Evolutionary conservation across 192 early-diverging fungal genomes (phyloP).

Genomic region (Kickxella alabastrina): DNA sequence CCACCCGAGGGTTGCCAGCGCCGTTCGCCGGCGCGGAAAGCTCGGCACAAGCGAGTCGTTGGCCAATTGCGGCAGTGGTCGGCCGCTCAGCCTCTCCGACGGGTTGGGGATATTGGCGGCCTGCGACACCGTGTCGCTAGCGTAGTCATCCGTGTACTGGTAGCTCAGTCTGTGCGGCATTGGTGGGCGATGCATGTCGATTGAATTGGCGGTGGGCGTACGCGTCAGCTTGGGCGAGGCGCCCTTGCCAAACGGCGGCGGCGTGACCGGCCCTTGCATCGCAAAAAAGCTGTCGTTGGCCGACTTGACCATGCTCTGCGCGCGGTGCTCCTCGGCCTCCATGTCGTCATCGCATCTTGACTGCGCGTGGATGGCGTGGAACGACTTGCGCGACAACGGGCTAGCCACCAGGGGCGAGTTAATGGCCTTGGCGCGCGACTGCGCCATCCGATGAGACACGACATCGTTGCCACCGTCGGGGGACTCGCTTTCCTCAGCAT

Average conservation of each 20-base stretch:
- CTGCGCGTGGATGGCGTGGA: constrained; percentile 20
- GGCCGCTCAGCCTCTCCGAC: constrained; percentile 15
- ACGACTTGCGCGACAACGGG: constrained; percentile 42
- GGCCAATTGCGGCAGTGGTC: constrained; percentile 14
- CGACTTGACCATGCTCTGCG: constrained; percentile 8
- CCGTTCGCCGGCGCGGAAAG: constrained; percentile 31
- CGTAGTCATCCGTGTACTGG: constrained; percentile 9
- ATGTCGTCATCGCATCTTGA: constrained; percentile 13
- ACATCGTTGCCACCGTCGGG: constrained; percentile 2
- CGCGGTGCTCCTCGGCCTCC: constrained; percentile 4
- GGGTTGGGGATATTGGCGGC: constrained; percentile 32
- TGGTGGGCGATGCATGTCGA: constrained; percentile 5
- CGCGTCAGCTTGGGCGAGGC: constrained; percentile 26
- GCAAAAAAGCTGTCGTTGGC: not conserved
- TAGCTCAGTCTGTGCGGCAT: constrained; percentile 27
- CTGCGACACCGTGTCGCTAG: constrained; percentile 1
- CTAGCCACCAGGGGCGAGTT: constrained; percentile 43
- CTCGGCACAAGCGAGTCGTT: constrained; percentile 23
- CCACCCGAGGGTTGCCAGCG: constrained; percentile 37
- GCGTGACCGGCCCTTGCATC: not conserved
- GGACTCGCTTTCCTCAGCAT: constrained; percentile 1
- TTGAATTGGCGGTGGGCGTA: constrained; percentile 4
- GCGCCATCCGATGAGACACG: constrained; percentile 7
- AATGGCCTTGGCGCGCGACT: constrained; percentile 14
- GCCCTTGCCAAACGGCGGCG: constrained; percentile 1